These are phyloP conservation scores for Umbilicus rupestris DNA, from an alignment of 164 flowering plant species.

Conservation along the genomic window DNA sequence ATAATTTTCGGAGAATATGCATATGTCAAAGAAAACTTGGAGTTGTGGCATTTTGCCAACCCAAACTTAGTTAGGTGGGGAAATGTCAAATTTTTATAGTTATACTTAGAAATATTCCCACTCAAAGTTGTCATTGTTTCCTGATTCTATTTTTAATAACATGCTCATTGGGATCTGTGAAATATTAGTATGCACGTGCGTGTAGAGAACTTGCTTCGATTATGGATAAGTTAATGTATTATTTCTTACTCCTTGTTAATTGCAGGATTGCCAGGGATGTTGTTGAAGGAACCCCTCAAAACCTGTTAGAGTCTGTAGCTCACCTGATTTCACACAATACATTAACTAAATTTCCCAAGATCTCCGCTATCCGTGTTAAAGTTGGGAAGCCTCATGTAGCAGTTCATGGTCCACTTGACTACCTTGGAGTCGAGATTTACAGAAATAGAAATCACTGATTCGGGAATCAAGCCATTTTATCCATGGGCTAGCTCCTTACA, in stretches of 20 bases:
- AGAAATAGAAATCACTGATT: conserved; percentile 16
- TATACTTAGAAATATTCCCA: too few species aligned
- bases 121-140: too few species aligned
- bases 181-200: too few species aligned
- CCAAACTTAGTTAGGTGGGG: too few species aligned
- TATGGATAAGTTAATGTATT: too few species aligned
- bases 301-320: conserved; percentile 82
- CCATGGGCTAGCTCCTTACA: not conserved
- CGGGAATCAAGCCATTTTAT: not conserved
- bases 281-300: conserved; percentile 58
- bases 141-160: too few species aligned
- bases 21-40: too few species aligned
- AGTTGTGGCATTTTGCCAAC: too few species aligned
- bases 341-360: conserved; percentile 35
- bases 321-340: conserved; percentile 50
- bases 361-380: conserved; percentile 64
- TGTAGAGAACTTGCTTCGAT: not conserved
- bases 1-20: too few species aligned
- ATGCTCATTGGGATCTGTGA: too few species aligned
- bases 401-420: conserved; percentile 65
- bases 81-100: too few species aligned
- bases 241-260: not conserved
- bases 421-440: conserved; percentile 72
- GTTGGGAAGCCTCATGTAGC: conserved; percentile 90
- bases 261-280: conserved; percentile 60